Evolutionary conservation across 2,329 filamentous ascomycete genomes (phyloP), one percentile per base, ranked within the genome.

Genomic region (Penicillium vulpinum): DNA sequence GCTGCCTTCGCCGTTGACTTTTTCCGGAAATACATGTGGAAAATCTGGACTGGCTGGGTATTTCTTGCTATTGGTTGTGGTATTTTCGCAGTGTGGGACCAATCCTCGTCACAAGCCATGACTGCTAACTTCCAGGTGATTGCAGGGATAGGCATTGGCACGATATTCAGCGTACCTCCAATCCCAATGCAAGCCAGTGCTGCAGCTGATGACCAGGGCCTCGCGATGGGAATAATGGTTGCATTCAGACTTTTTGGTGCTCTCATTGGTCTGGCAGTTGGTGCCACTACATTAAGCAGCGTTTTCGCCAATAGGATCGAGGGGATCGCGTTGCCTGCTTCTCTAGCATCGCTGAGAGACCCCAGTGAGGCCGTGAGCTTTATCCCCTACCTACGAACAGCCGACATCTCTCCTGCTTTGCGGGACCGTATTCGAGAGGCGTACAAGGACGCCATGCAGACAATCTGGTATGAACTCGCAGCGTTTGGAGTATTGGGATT

Each of bases 241-340:
- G 35, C 35, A 18, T 52, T 46, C 21, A 22, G 39, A 22, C 39
- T 52, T 28, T 52, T 45, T 22, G 40, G 50, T 21, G 40, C 50
- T 29, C 50, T 46, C 24, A 43, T 52, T 39, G 40, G 40, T n/a
- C 50, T 52, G 39, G 50, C 50, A 13, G 50, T 52, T 26, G 40
- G 31, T 39, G 28, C 29, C 18, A 52, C 50, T 52, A 52, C 50
- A 45, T 52, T 52, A 22, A 52, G 50, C 31, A 52, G 50, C 29
- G 40, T 43, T 7, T 11, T 43, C 22, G 39, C 39, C 39, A 43
- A 43, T 15, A n/a, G 39, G 21, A 43, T 43, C n/a, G 15, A 10
- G 6, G 22, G 13, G 2, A 16, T 43, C 40, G 15, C 0, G 4
- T 31, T 46, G 9, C 49, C 39, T 24, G 8, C 39, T 52, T 52